Percentiles rank a stretch among this genome's conserved stretches.
phyloP scores from a whole-genome alignment of 192 early-diverging fungal species.

The Rhizophagus sp. region DNA sequence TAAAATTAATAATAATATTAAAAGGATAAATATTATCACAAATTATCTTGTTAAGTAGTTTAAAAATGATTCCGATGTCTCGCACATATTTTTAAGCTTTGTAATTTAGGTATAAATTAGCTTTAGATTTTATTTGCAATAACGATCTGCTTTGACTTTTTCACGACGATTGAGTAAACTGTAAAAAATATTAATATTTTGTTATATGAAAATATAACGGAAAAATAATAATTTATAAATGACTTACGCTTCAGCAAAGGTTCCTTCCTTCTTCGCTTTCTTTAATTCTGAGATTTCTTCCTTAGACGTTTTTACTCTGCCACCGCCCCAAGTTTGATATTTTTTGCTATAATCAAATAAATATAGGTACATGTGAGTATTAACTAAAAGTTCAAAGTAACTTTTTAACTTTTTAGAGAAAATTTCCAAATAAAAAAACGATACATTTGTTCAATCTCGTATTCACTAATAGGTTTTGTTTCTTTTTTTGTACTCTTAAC shows the following conservation, averaged over 20 bases:
- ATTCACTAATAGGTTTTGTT: slow-evolving; percentile 47
- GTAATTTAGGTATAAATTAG: too few relatives aligned
- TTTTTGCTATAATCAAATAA: slow-evolving; percentile 54
- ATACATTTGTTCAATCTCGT: slow-evolving; percentile 74
- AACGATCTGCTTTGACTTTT: slow-evolving; percentile 83
- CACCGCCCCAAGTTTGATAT: slow-evolving; percentile 75
- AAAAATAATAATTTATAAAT: not conserved
- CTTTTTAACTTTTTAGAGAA: not conserved
- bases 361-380: not conserved
- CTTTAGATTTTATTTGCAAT: slow-evolving; percentile 64
- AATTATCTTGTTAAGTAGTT: too few relatives aligned
- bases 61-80: too few relatives aligned
- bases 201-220: not conserved
- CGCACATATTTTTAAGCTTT: too few relatives aligned
- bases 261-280: slow-evolving; percentile 70
- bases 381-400: not conserved
- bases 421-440: slow-evolving; percentile 5
- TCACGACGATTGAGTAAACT: slow-evolving; percentile 71
- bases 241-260: slow-evolving; percentile 62
- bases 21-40: too few relatives aligned
- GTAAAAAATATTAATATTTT: not conserved
- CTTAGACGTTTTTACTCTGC: slow-evolving; percentile 54
- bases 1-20: too few relatives aligned
- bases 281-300: slow-evolving; percentile 57
- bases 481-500: slow-evolving; percentile 48